Evolutionary conservation across 2,329 filamentous ascomycete species (phyloP).

Genomic region (Nannizzia gypsea): DNA sequence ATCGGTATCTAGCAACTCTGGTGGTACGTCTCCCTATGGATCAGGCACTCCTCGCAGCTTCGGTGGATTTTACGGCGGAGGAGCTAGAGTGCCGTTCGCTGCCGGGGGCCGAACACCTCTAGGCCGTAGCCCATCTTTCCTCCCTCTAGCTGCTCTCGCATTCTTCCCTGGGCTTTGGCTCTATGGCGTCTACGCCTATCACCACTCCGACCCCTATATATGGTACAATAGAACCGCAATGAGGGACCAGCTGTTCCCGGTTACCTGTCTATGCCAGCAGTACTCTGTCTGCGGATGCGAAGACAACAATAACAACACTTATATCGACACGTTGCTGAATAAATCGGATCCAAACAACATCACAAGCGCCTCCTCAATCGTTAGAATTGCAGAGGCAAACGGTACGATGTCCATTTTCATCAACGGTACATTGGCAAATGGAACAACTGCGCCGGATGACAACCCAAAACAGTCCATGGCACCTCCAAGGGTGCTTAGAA

Average conservation of each 20-base stretch:
- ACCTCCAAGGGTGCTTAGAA: conserved; percentile 18
- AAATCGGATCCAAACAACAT: conserved; percentile 25
- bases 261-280: conserved; percentile 46
- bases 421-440: conserved; percentile 38
- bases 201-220: conserved; percentile 38
- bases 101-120: conserved; percentile 35
- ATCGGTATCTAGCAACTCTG: conserved; percentile 10
- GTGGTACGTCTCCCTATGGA: conserved; percentile 12
- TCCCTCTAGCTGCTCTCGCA: conserved; percentile 36
- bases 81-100: conserved; percentile 40
- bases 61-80: conserved; percentile 46
- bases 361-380: conserved; percentile 28
- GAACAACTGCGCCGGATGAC: conserved; percentile 30
- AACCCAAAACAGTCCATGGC: conserved; percentile 16
- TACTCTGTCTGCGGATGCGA: conserved; percentile 49
- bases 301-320: conserved; percentile 34
- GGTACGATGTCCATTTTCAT: conserved; percentile 36
- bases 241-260: conserved; percentile 40
- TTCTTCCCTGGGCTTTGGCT: conserved; percentile 46
- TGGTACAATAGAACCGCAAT: conserved; percentile 36
- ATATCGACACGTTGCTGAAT: conserved; percentile 32
- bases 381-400: conserved; percentile 31
- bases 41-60: conserved; percentile 30
- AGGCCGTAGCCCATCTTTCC: conserved; percentile 39
- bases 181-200: conserved; percentile 45